A percentile compares a stretch with the other conserved stretches of the same genome.
phyloP scores from a whole-genome alignment of 2,329 filamentous ascomycete species.

The Calonectria fujianensis region DNA sequence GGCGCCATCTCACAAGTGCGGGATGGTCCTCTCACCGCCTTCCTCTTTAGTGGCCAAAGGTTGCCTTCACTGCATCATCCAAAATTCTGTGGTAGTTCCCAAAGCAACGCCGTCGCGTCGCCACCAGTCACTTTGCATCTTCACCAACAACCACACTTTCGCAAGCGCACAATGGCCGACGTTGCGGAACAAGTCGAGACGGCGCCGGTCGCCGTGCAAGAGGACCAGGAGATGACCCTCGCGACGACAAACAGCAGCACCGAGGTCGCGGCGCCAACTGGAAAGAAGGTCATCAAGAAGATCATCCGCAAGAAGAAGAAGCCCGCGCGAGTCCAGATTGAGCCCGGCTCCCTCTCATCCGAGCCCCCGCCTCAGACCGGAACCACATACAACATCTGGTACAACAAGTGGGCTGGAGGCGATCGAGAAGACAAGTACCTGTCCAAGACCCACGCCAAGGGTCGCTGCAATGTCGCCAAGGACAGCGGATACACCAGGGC shows the following conservation, averaged over 20 bases:
- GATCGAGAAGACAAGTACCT: constrained; percentile 95
- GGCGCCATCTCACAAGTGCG: constrained; percentile 39
- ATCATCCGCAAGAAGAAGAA: constrained; percentile 93
- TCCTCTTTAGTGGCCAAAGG: constrained; percentile 42
- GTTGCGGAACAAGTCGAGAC: constrained; percentile 53
- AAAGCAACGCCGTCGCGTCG: constrained; percentile 50
- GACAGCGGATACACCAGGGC: constrained; percentile 88
- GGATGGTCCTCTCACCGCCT: constrained; percentile 55
- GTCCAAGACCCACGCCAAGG: constrained; percentile 86
- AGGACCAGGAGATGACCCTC: constrained; percentile 58
- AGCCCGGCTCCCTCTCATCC: constrained; percentile 86
- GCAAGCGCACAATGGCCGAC: constrained; percentile 57
- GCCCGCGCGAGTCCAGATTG: constrained; percentile 92
- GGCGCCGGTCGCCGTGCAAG: constrained; percentile 54
- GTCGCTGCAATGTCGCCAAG: constrained; percentile 88
- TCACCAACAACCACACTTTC: constrained; percentile 32
- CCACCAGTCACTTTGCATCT: constrained; percentile 43
- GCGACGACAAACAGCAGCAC: constrained; percentile 62
- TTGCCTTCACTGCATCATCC: constrained; percentile 51
- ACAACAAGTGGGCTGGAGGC: constrained; percentile 98
- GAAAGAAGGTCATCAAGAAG: constrained; percentile 84
- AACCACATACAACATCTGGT: constrained; percentile 97
- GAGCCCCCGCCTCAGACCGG: constrained; percentile 94
- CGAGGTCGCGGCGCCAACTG: constrained; percentile 68
- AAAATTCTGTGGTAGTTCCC: constrained; percentile 40